Percentiles rank a stretch among this genome's conserved stretches.
Conservation (phyloP, 140 eudicot species). For the Anethum foeniculum region DNA sequence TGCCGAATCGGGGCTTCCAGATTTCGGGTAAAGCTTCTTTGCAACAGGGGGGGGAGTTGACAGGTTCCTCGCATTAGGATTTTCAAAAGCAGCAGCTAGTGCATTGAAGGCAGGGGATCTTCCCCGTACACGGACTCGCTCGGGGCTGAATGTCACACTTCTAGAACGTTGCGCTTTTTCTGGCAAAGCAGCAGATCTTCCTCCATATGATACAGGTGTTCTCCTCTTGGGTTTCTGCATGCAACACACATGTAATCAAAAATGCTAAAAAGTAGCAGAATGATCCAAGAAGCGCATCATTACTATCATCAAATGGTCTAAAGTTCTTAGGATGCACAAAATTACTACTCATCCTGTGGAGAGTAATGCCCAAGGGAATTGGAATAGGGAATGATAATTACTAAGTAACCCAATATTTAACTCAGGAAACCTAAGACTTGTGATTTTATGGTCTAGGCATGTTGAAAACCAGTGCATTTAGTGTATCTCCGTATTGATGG, state of each 20-base stretch:
- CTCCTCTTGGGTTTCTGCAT: slow-evolving; percentile 92
- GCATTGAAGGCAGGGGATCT: slow-evolving; percentile 98
- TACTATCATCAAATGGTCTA: background rate
- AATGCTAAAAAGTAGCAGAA: background rate
- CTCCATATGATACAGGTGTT: slow-evolving; percentile 57
- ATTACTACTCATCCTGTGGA: background rate
- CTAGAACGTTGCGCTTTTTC: slow-evolving; percentile 97
- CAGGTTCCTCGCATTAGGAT: slow-evolving; percentile 65
- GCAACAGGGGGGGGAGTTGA: slow-evolving; percentile 96
- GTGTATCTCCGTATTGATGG: background rate
- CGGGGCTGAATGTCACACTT: slow-evolving; percentile 84
- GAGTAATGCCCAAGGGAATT: background rate
- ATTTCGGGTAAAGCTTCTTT: slow-evolving; percentile 72
- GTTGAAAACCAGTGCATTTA: background rate
- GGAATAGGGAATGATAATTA: background rate
- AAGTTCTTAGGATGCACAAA: background rate
- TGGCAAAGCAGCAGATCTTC: slow-evolving; percentile 64
- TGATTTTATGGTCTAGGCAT: background rate
- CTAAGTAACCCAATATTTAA: background rate
- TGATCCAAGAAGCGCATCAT: background rate
- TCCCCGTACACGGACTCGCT: slow-evolving; percentile 90
- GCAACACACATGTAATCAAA: slow-evolving; percentile 10
- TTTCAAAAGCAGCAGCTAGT: slow-evolving; percentile 88
- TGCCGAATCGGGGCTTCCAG: slow-evolving; percentile 56
- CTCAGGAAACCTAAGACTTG: background rate